These are phyloP conservation scores for Apiotrichum gracile DNA, from an alignment of 1,284 basidiomycete species.

Conservation along the genomic window DNA sequence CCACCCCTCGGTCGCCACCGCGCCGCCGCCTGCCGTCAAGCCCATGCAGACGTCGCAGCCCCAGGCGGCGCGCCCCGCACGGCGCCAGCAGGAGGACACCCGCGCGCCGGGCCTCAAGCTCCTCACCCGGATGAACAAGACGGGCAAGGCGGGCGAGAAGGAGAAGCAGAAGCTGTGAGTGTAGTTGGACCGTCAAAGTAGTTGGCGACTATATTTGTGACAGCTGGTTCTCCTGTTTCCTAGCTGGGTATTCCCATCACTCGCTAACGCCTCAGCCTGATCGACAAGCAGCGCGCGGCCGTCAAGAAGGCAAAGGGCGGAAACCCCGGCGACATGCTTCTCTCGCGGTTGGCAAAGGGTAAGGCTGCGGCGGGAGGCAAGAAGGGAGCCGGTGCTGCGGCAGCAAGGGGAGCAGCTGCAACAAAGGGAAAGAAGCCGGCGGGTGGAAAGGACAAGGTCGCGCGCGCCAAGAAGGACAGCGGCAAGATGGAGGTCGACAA, in stretches of 20 bases:
- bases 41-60: slow-evolving; percentile 2
- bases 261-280: slow-evolving; percentile 20
- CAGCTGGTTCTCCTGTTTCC: background rate
- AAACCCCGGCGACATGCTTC: slow-evolving; percentile 27
- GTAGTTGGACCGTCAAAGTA: background rate
- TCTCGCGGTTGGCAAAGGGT: slow-evolving; percentile 26
- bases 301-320: slow-evolving; percentile 11
- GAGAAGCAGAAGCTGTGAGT: slow-evolving; percentile 35
- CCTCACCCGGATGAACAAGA: slow-evolving; percentile 27
- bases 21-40: slow-evolving; percentile 4
- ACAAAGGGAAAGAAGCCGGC: background rate
- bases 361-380: background rate
- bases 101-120: slow-evolving; percentile 33
- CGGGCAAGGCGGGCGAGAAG: slow-evolving; percentile 21
- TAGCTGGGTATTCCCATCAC: too few relatives aligned
- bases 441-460: slow-evolving; percentile 17
- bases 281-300: slow-evolving; percentile 38
- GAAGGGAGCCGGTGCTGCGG: background rate
- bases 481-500: slow-evolving; percentile 33
- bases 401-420: slow-evolving; percentile 1
- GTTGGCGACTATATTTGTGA: background rate
- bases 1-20: slow-evolving; percentile 14
- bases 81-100: slow-evolving; percentile 31
- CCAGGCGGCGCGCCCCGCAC: background rate
- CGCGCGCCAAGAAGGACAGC: slow-evolving; percentile 26